These are phyloP conservation scores for Eucalyptus dawsonii DNA, from an alignment of 345 rosid genomes.

Conservation along the genomic window DNA sequence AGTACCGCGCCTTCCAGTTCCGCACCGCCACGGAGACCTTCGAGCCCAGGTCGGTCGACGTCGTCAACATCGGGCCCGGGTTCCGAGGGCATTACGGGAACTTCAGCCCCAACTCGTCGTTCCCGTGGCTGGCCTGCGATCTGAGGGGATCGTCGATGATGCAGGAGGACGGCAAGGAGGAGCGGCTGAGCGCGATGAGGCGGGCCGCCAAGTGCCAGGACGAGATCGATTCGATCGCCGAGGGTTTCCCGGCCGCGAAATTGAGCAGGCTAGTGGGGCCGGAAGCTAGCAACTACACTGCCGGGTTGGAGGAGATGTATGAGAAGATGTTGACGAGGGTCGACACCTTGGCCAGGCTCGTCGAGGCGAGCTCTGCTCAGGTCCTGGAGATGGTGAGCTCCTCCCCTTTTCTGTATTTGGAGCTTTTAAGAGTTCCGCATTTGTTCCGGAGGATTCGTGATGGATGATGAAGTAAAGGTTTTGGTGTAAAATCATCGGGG, in stretches of 20 bases:
- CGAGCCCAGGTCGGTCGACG: constrained; percentile 43
- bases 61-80: constrained; percentile 77
- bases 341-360: constrained; percentile 54
- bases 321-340: constrained; percentile 61
- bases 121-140: constrained; percentile 47
- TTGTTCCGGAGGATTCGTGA: neutral
- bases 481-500: accelerated
- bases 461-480: neutral
- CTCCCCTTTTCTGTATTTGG: neutral
- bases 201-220: constrained; percentile 30
- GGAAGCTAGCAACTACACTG: constrained; percentile 41
- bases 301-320: constrained; percentile 58
- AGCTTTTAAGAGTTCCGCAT: neutral
- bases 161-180: constrained; percentile 30
- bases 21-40: constrained; percentile 15
- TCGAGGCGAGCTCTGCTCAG: constrained; percentile 52
- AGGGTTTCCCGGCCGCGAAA: constrained; percentile 36
- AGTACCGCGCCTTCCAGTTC: constrained; percentile 68
- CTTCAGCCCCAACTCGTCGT: constrained; percentile 49
- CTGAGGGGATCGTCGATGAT: constrained; percentile 38
- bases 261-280: constrained; percentile 55
- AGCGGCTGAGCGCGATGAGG: constrained; percentile 7
- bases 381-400: constrained; percentile 50
- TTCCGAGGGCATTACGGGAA: constrained; percentile 69
- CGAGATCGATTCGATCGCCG: constrained; percentile 36